Conservation (phyloP, 352 stramenopile genomes). For the Globisporangium cylindrosporum region DNA sequence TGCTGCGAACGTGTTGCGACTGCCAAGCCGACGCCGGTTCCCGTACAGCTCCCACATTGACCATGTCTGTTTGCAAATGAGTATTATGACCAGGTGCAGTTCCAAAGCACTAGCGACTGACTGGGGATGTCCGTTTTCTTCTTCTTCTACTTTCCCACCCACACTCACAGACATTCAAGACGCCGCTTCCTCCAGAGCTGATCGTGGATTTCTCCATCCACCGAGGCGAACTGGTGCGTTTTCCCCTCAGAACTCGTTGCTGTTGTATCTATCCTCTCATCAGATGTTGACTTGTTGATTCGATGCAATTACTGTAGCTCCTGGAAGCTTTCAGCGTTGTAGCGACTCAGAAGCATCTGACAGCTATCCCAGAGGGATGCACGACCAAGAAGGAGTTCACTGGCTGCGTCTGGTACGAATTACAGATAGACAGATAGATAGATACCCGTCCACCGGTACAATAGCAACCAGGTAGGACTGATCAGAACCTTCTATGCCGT, state of each 20-base stretch:
- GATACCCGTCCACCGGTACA: background rate
- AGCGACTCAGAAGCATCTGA: constrained; percentile 50
- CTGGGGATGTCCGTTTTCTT: background rate
- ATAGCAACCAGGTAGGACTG: background rate
- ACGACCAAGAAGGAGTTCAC: constrained; percentile 79
- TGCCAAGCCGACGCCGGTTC: constrained; percentile 75
- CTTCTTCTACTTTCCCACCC: background rate
- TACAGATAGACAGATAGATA: background rate
- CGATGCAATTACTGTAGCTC: constrained; percentile 33
- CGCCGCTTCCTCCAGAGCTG: constrained; percentile 61
- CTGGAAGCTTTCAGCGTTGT: constrained; percentile 71
- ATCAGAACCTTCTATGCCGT: background rate
- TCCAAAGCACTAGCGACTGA: too few relatives aligned
- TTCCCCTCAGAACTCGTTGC: background rate
- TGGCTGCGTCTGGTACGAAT: constrained; percentile 67
- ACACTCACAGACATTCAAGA: constrained; percentile 57
- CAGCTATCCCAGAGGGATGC: constrained; percentile 55
- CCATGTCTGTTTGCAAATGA: constrained; percentile 40
- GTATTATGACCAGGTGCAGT: too few relatives aligned
- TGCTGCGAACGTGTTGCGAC: constrained; percentile 62
- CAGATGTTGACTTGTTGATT: too few relatives aligned
- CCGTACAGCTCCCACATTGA: constrained; percentile 79
- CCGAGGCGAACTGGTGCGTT: constrained; percentile 63
- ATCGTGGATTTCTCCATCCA: constrained; percentile 85
- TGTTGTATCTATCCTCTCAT: background rate